Evolutionary conservation across 192 early-diverging fungal species (phyloP), one percentile per base, ranked within the genome.

Genomic region (Spizellomyces punctatus): DNA sequence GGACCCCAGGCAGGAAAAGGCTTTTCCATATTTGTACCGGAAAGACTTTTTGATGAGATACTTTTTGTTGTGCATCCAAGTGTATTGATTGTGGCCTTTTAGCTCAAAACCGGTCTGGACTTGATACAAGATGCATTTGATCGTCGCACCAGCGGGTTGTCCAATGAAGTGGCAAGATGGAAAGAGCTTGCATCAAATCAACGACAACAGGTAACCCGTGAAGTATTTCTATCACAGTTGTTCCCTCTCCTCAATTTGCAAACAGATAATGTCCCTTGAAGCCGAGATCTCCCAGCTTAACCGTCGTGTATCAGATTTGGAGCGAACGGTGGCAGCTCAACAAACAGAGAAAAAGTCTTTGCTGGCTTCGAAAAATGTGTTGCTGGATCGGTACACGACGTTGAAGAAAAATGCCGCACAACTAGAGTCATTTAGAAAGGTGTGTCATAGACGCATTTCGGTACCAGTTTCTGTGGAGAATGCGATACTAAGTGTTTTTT

Each of bases 391-490:
- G 54, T 82, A 79, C 67, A 58, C 67, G n/a, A 50, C 68, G 16
- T 60, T 82, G 5, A 79, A 75, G 73, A 79, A 79, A 63, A 71
- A 48, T 57, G 78, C 72, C 7, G 22, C 67, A 42, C 78, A 82
- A 62, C 70, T 82, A 45, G 81, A 82, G 21, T 69, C 81, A 1
- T 82, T 82, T 49, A 50, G 81, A 7, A 80, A 79, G 77, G 80
- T 81, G 54, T 8, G 17, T n/a, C 9, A 76, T 10, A 7, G 36
- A 55, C 52, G 52, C 52, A 0, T 0, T 55, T 55, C 19, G 14
- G 19, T 19, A 19, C 52, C 52, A n/a, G 0, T 54, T 54, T 19
- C 52, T 3, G 27, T 36, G 27, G 27, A 0, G 27, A 36, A 36
- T 0, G 27, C 27, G 27, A 36, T 36, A 36, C 27, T 36, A 36